These are phyloP conservation scores for Bipolaris sorokiniana DNA, from an alignment of 2,329 filamentous ascomycete genomes.

Conservation along the genomic window DNA sequence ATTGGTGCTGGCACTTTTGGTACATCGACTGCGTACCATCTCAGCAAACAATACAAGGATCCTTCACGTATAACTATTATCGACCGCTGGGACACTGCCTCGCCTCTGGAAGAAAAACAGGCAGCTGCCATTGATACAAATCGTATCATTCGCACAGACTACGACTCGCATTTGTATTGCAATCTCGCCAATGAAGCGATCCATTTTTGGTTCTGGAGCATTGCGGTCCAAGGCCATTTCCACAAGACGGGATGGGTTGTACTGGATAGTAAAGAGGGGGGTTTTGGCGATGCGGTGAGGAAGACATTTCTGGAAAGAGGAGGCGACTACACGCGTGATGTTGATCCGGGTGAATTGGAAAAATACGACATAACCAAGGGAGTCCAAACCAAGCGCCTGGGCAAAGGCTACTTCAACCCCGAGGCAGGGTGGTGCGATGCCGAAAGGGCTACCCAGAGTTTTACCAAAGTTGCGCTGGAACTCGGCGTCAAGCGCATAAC, in stretches of 20 bases:
- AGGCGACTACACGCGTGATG: slow-evolving; percentile 49
- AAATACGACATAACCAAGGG: slow-evolving; percentile 50
- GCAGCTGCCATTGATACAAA: slow-evolving; percentile 67
- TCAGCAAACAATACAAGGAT: slow-evolving; percentile 59
- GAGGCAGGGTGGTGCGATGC: slow-evolving; percentile 63
- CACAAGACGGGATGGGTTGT: slow-evolving; percentile 66
- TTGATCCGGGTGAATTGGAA: slow-evolving; percentile 49
- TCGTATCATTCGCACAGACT: slow-evolving; percentile 66
- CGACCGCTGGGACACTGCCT: slow-evolving; percentile 34
- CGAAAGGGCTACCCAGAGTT: slow-evolving; percentile 52
- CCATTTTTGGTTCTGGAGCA: slow-evolving; percentile 51
- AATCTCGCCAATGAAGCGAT: slow-evolving; percentile 54
- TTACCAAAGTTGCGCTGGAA: slow-evolving; percentile 53
- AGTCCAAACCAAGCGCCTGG: slow-evolving; percentile 25
- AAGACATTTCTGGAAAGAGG: slow-evolving; percentile 58
- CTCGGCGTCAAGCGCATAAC: slow-evolving; percentile 55
- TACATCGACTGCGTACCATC: slow-evolving; percentile 68
- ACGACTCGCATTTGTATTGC: slow-evolving; percentile 63
- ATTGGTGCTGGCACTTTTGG: slow-evolving; percentile 71
- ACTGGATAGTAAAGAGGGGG: slow-evolving; percentile 56
- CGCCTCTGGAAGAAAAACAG: slow-evolving; percentile 52
- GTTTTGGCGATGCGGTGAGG: slow-evolving; percentile 59
- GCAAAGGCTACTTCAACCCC: slow-evolving; percentile 57
- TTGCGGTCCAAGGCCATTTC: slow-evolving; percentile 50
- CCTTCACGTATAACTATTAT: slow-evolving; percentile 46